Conservation (phyloP, 257 asterid species). For the Agastache rugosa region DNA sequence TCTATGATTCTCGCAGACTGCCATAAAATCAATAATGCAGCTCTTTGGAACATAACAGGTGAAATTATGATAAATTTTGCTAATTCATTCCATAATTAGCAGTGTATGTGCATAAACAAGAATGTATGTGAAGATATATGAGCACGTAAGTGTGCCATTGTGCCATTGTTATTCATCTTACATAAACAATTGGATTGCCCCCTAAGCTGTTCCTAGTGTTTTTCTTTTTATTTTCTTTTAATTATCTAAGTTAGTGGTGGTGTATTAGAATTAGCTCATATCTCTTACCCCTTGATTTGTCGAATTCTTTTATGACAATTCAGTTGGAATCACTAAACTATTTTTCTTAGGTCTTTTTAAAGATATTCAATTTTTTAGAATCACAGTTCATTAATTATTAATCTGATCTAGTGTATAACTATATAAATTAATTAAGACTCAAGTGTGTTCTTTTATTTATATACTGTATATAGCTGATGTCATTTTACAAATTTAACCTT, state of each 20-base stretch:
- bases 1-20: conserved; percentile 76
- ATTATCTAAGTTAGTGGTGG: conserved; percentile 12
- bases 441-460: background rate
- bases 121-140: background rate
- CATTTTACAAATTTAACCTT: background rate
- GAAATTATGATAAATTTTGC: conserved; percentile 1
- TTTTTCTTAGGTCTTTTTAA: background rate
- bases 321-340: conserved; percentile 5
- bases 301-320: conserved; percentile 11
- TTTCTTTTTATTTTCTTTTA: conserved; percentile 6
- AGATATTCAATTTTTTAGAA: conserved; percentile 20
- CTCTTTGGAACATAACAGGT: conserved; percentile 90
- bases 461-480: background rate
- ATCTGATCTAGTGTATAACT: background rate
- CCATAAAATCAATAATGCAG: conserved; percentile 72
- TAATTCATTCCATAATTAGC: conserved; percentile 6
- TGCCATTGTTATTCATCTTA: background rate
- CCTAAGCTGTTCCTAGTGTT: background rate
- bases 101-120: background rate
- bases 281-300: conserved; percentile 24
- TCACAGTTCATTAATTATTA: background rate
- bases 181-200: background rate
- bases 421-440: background rate
- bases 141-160: background rate
- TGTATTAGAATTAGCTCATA: conserved; percentile 14